Base-by-base conservation (phyloP, 2,329 filamentous ascomycete genomes). In the Waltergamsia citrina region DNA sequence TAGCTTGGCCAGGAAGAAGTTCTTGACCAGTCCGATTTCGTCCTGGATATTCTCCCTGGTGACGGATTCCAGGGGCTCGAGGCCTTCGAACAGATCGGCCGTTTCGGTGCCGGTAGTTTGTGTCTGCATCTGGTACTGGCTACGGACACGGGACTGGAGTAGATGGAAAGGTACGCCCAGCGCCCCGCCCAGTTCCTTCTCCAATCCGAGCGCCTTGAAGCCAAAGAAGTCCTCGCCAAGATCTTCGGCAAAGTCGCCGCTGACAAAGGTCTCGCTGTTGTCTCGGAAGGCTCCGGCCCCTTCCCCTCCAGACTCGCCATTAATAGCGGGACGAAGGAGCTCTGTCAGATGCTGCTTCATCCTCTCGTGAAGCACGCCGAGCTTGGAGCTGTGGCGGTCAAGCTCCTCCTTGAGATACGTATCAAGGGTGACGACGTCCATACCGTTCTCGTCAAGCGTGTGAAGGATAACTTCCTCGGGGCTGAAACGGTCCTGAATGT, bases 211-310 rank as follows among this genome's bases (percentile, higher is more conserved):
- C 39, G 94, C 88, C 53, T 87, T 88, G 73, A 98, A 96, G 19
- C 92, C 92, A 51, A 98, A 98, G 72, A 95, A 98, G 61, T 98
- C 92, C 64, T 98, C 92, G 40, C 88, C 90, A 10, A 98, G 82
- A 47, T 98, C 92, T 54, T 95, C 92, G 1, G 92, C 92, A 54
- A 98, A 98, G 57, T 98, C 92, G 41, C 92, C 92, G 29, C 85
- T 86, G 31, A 95, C 80, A 47, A 96, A 98, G 53, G 96, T 92
- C 43, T 98, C 92, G 56, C 87, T 94, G 43, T 88, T 90, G 48
- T 98, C 92, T 41, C 93, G 86, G 68, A 98, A 98, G 6, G 87
- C 85, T 37, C 82, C 84, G 5, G 81, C 87, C 23, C 88, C 92
- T 51, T 96, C 92, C 21, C 76, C 74, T 23, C 83, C 82, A 29